A percentile compares a stretch with the other conserved stretches of the same genome.
Conservation (phyloP, 2,329 filamentous ascomycete genomes). For the Fusarium sp. region DNA sequence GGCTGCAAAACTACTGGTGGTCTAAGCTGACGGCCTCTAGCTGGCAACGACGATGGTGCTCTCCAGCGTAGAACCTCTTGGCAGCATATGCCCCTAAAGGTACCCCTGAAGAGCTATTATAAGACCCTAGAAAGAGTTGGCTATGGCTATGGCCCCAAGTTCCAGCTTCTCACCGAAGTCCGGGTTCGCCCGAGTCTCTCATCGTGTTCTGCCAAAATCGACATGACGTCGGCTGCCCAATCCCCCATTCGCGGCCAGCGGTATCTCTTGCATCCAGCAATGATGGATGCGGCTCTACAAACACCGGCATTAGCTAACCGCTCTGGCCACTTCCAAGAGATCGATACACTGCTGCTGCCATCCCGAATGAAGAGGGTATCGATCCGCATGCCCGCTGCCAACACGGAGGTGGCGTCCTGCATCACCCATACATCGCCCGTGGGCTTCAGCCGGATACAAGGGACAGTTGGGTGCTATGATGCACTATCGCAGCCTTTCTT, state of each 20-base stretch:
- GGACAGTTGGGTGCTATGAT: conserved; percentile 34
- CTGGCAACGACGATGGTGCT: neutral
- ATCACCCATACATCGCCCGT: conserved; percentile 35
- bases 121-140: conserved; percentile 37
- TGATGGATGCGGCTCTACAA: conserved; percentile 41
- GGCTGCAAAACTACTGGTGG: neutral
- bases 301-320: conserved; percentile 38
- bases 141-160: conserved; percentile 39
- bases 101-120: conserved; percentile 40
- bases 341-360: conserved; percentile 34
- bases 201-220: conserved; percentile 36
- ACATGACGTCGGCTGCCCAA: conserved; percentile 27
- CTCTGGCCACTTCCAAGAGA: conserved; percentile 38
- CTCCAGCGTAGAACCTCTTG: conserved; percentile 30
- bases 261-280: conserved; percentile 37
- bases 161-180: conserved; percentile 38
- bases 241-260: conserved; percentile 36
- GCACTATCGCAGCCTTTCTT: conserved; percentile 32
- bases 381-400: conserved; percentile 34
- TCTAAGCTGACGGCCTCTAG: conserved; percentile 10
- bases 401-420: conserved; percentile 31
- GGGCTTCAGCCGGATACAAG: conserved; percentile 34
- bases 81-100: conserved; percentile 36
- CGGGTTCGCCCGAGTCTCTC: conserved; percentile 35
- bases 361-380: conserved; percentile 39